Base-by-base conservation (phyloP, 2,329 filamentous ascomycete genomes). In the Sclerotinia sclerotiorum region DNA sequence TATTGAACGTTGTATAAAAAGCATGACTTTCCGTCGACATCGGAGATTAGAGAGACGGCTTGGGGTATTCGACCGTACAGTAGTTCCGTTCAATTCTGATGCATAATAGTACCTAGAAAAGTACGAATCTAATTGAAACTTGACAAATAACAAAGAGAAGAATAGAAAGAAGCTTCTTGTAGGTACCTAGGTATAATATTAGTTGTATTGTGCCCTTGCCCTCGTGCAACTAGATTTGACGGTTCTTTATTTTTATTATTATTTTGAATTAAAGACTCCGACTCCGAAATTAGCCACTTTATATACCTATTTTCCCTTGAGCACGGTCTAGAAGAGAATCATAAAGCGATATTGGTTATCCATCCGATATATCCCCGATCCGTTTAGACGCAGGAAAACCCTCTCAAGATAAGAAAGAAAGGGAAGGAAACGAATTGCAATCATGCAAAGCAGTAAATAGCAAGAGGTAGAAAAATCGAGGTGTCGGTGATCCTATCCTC, bases 231-330 rank as follows among this genome's bases (percentile, higher is more conserved):
- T 57, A 35, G 55, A 57, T 55, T 46, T 55, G 52, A 32, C 27
- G 52, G 29, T n/a, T 24, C 42, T 13, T 42, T 63, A 35, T n/a
- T n/a, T n/a, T 32, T 35, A 51, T 29, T 49, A 35, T 10, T 35
- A 8, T 10, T 1, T 52, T 39, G 46, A 63, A 63, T 49, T 17
- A n/a, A 44, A 58, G 58, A 49, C 52, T 48, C 24, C 35, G 24
- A 35, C 35, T 35, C 63, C 63, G 63, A 65, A 56, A 65, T 65
- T 65, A 24, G 51, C 63, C 48, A 57, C 51, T 56, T 46, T 13
- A 42, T 57, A 39, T 44, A 42, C 15, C n/a, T n/a, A n/a, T 64
- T 11, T 58, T 19, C 27, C n/a, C 35, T 24, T 44, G n/a, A 58
- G 35, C 35, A 44, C 7, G 35, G 39, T 58, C 55, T 51, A 51